phyloP scores from a whole-genome alignment of 2,329 filamentous ascomycete genomes.

The Botryotinia convoluta region DNA sequence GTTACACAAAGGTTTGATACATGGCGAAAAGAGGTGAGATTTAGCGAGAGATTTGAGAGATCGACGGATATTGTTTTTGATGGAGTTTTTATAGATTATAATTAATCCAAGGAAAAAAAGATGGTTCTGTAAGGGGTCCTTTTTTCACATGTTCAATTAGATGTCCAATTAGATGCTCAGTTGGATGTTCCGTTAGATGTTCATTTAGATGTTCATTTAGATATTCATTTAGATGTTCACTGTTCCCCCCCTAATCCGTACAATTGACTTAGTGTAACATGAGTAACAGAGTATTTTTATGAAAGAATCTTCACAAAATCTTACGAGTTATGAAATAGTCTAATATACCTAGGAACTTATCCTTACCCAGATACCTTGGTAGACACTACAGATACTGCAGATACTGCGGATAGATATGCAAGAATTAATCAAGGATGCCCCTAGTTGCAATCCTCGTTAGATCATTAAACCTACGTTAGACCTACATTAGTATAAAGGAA shows the following conservation, averaged over 20 bases:
- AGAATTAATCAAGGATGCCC: neutral
- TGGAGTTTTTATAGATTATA: neutral
- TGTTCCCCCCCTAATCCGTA: neutral
- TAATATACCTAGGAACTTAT: neutral
- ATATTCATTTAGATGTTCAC: neutral
- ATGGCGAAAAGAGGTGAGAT: neutral
- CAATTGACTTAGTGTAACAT: neutral
- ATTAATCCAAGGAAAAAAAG: neutral
- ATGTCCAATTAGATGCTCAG: neutral
- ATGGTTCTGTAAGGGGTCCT: neutral
- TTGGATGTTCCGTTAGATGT: neutral
- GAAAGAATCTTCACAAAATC: neutral
- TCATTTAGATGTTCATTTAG: neutral
- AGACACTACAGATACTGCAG: neutral
- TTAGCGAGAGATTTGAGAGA: neutral
- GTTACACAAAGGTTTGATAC: neutral
- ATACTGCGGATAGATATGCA: neutral
- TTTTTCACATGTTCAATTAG: neutral
- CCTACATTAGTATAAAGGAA: neutral
- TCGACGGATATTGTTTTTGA: neutral
- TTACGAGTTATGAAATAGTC: neutral
- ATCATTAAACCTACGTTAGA: neutral
- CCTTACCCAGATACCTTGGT: neutral
- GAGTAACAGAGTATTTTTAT: neutral
- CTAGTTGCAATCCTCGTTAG: neutral